phyloP scores from a whole-genome alignment of 805 yeast genomes.

The Vanderwaltozyma yarrowii region DNA sequence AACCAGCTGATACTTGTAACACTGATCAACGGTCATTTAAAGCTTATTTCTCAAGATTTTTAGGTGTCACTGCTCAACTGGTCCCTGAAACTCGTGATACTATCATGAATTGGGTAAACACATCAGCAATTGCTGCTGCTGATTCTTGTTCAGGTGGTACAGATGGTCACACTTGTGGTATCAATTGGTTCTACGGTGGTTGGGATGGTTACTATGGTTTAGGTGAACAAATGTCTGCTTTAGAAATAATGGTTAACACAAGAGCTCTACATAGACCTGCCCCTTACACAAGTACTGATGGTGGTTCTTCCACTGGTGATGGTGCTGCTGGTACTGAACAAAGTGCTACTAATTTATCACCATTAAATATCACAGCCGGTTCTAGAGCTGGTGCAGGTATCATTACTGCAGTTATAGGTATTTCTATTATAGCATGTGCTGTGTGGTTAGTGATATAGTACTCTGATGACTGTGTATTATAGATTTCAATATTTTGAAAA shows the following conservation, averaged over 20 bases:
- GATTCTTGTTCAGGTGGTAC: conserved; percentile 75
- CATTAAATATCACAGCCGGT: conserved; percentile 35
- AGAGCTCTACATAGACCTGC: conserved; percentile 31
- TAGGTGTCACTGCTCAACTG: conserved; percentile 65
- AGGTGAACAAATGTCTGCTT: conserved; percentile 85
- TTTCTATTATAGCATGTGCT: conserved; percentile 33
- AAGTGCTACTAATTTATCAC: conserved; percentile 29
- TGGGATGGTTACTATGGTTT: conserved; percentile 75
- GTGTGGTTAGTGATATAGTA: conserved; percentile 35
- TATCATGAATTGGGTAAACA: conserved; percentile 29
- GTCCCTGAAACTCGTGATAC: conserved; percentile 41
- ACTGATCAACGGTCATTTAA: conserved; percentile 89
- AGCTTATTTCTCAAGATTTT: conserved; percentile 66
- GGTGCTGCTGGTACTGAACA: conserved; percentile 55
- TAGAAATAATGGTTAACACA: conserved; percentile 48
- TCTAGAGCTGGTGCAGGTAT: conserved; percentile 63
- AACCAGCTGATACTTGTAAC: conserved; percentile 52
- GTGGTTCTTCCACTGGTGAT: conserved; percentile 64
- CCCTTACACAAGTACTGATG: conserved; percentile 53
- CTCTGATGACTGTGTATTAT: too few relatives aligned
- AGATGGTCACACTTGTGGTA: conserved; percentile 85
- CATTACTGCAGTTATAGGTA: conserved; percentile 48
- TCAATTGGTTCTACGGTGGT: conserved; percentile 57
- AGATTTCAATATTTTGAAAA: too few relatives aligned
- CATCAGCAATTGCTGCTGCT: conserved; percentile 66